Evolutionary conservation across 352 stramenopile species (phyloP).

Genomic region (Pythium coloratum): DNA sequence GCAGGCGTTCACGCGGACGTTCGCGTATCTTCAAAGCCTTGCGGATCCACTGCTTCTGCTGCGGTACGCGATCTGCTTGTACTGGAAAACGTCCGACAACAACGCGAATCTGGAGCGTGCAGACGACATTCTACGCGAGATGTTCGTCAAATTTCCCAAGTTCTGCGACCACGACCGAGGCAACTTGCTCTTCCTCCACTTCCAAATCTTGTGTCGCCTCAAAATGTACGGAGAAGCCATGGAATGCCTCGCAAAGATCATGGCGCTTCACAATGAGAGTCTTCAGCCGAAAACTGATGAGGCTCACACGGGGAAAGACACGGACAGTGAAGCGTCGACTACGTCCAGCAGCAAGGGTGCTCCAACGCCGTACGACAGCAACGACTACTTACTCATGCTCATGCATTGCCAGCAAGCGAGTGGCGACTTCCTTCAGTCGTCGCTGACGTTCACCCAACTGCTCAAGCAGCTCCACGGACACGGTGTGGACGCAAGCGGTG

Average conservation of each 20-base stretch:
- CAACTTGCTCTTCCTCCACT: slow-evolving; percentile 60
- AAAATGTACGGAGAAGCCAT: slow-evolving; percentile 54
- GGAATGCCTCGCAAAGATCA: slow-evolving; percentile 47
- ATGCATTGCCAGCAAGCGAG: slow-evolving; percentile 65
- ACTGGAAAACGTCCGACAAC: slow-evolving; percentile 49
- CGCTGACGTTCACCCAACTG: slow-evolving; percentile 44
- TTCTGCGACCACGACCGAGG: slow-evolving; percentile 65
- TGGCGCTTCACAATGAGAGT: slow-evolving; percentile 23
- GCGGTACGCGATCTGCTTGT: slow-evolving; percentile 61
- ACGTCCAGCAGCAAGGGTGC: neutral
- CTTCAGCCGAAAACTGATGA: neutral
- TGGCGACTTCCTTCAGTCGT: slow-evolving; percentile 56
- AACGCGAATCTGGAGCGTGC: slow-evolving; percentile 48
- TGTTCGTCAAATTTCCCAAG: slow-evolving; percentile 52
- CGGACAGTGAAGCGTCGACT: slow-evolving; percentile 4
- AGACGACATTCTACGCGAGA: slow-evolving; percentile 52
- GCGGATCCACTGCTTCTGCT: slow-evolving; percentile 59
- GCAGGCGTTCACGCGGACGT: slow-evolving; percentile 55
- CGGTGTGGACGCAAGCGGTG: neutral
- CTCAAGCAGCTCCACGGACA: slow-evolving; percentile 22
- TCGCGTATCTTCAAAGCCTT: slow-evolving; percentile 65
- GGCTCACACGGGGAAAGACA: neutral
- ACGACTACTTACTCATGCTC: slow-evolving; percentile 64
- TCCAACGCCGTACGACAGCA: slow-evolving; percentile 33
- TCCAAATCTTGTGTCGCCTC: slow-evolving; percentile 58